Evolutionary conservation across 2,329 filamentous ascomycete genomes (phyloP).

Genomic region (Pseudogymnoascus sp.): DNA sequence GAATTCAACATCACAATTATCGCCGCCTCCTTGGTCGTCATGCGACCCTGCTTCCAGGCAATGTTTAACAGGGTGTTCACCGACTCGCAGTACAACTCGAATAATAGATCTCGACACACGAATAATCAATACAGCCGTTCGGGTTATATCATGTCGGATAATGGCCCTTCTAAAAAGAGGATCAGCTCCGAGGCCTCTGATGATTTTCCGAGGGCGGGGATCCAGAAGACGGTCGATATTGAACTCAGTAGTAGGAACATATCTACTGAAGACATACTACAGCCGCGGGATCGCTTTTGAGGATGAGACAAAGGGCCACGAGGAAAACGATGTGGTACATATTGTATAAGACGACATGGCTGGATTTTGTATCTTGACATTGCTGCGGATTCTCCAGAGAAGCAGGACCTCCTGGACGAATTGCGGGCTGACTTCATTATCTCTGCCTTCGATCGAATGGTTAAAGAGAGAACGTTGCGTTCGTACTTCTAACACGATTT

Average conservation of each 20-base stretch:
- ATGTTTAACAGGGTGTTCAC: conserved; percentile 1
- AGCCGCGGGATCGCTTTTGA: neutral
- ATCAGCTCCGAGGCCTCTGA: neutral
- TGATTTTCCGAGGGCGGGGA: neutral
- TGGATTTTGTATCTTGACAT: neutral
- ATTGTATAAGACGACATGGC: neutral
- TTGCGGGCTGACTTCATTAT: neutral
- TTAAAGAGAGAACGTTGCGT: neutral
- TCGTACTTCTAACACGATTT: neutral
- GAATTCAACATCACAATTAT: conserved; percentile 15
- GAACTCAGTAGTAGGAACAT: conserved; percentile 5
- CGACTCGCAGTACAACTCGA: neutral
- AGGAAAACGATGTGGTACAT: neutral
- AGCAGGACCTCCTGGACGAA: neutral
- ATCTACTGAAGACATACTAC: neutral
- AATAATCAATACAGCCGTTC: conserved; percentile 1
- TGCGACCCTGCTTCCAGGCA: conserved; percentile 13
- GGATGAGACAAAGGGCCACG: neutral
- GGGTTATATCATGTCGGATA: conserved; percentile 4
- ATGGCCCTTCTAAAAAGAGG: neutral
- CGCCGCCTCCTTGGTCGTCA: conserved; percentile 13
- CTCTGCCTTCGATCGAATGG: neutral
- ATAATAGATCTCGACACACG: neutral
- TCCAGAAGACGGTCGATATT: conserved; percentile 9
- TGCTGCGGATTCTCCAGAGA: neutral